These are phyloP conservation scores for Umbilicus rupestris DNA, from an alignment of 164 flowering plant species.

Conservation along the genomic window DNA sequence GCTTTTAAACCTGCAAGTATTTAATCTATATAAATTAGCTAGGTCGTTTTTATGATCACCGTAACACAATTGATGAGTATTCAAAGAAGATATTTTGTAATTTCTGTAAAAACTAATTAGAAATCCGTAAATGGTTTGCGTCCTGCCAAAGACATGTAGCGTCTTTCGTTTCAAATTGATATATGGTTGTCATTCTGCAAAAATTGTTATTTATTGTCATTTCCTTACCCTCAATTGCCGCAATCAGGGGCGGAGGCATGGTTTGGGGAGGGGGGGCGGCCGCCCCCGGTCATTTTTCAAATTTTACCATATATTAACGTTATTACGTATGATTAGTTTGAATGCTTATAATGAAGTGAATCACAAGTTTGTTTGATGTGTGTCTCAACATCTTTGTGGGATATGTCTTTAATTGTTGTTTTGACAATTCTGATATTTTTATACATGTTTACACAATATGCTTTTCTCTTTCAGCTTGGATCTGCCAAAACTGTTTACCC, in stretches of 20 bases:
- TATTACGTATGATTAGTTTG: too few species aligned
- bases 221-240: too few species aligned
- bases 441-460: not conserved
- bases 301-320: too few species aligned
- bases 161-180: too few species aligned
- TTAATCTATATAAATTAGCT: not conserved
- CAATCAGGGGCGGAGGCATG: too few species aligned
- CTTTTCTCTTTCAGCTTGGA: slow-evolving; percentile 47
- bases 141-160: too few species aligned
- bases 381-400: not conserved
- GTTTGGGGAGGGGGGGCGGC: too few species aligned
- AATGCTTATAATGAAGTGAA: not conserved
- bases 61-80: not conserved
- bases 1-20: not conserved
- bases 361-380: not conserved
- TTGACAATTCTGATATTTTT: not conserved
- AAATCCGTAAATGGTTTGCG: too few species aligned
- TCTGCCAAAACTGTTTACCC: slow-evolving; percentile 44
- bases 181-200: too few species aligned
- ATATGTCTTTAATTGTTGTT: not conserved
- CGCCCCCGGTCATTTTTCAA: too few species aligned
- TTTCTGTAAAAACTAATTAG: not conserved
- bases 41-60: not conserved
- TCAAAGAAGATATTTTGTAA: not conserved
- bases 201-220: too few species aligned